Conservation (phyloP, 441 rosid species). For the Omphalea diandra region DNA sequence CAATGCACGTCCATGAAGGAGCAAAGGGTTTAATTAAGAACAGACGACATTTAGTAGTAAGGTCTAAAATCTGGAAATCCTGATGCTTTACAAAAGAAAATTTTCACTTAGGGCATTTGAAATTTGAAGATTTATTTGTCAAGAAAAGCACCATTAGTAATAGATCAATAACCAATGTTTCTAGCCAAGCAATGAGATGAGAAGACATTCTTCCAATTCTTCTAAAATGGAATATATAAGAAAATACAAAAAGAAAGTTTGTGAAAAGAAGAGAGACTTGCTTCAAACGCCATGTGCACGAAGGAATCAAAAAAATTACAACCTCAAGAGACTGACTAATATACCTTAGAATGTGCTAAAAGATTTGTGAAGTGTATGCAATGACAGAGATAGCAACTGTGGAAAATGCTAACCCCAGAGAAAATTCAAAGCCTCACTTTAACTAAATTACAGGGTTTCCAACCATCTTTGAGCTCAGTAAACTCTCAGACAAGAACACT, state of each 20-base stretch:
- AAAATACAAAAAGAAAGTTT: neutral
- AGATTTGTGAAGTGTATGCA: neutral
- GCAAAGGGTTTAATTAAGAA: constrained; percentile 2
- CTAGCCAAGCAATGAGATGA: neutral
- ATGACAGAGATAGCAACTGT: neutral
- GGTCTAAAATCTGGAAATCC: neutral
- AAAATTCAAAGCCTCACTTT: too few relatives aligned
- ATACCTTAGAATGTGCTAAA: neutral
- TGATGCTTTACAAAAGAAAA: neutral
- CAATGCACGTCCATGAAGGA: neutral
- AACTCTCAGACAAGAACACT: too few relatives aligned
- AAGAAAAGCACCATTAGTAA: neutral
- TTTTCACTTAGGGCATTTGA: neutral
- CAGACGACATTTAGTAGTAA: neutral
- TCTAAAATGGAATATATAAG: neutral
- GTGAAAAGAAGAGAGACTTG: neutral
- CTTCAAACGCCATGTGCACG: neutral
- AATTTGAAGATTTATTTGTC: neutral
- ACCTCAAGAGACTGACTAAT: neutral
- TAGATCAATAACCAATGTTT: neutral
- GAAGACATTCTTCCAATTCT: neutral
- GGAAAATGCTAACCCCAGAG: neutral
- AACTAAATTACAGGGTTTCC: neutral
- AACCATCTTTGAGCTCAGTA: neutral
- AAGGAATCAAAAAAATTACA: neutral